Percentiles rank a stretch among this genome's conserved stretches.
Conservation (phyloP, 2,329 filamentous ascomycete species). For the Fusarium proliferatum region DNA sequence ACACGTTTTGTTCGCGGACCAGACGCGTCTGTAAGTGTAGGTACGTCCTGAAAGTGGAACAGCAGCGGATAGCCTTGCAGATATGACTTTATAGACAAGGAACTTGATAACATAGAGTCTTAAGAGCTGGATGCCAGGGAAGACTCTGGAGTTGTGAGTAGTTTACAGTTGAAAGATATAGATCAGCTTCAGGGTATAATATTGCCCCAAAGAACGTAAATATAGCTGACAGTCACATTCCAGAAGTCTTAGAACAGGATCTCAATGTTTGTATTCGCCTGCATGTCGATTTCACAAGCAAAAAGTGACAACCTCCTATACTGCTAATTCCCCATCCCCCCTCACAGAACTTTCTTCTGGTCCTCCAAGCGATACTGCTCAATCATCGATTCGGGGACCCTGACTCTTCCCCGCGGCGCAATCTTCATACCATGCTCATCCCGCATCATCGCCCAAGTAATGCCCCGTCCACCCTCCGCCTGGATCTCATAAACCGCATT, state of each 20-base stretch:
- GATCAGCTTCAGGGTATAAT: no score
- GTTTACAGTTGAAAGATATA: accelerated
- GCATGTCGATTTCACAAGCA: accelerated
- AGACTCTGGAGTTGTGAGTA: accelerated
- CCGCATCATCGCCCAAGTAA: slow-evolving; percentile 33
- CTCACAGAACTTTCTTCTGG: not conserved
- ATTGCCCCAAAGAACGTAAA: no score
- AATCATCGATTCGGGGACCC: not conserved
- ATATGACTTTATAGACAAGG: accelerated
- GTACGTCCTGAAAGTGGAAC: no score
- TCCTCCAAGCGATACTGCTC: not conserved
- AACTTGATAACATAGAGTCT: accelerated
- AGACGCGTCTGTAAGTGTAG: accelerated
- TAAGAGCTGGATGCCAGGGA: accelerated
- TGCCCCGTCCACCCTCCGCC: not conserved
- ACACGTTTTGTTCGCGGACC: accelerated
- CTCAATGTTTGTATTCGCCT: not conserved
- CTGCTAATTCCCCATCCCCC: no score
- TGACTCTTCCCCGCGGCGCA: slow-evolving; percentile 4
- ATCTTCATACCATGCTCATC: slow-evolving; percentile 17
- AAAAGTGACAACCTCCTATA: not conserved
- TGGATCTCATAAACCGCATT: slow-evolving; percentile 38
- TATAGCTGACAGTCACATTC: no score
- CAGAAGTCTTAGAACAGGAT: accelerated
- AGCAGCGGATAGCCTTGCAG: accelerated